A percentile compares a stretch with the other conserved stretches of the same genome.
phyloP scores from a whole-genome alignment of 495 filamentous ascomycete genomes.

The Stereocaulon alpinum region DNA sequence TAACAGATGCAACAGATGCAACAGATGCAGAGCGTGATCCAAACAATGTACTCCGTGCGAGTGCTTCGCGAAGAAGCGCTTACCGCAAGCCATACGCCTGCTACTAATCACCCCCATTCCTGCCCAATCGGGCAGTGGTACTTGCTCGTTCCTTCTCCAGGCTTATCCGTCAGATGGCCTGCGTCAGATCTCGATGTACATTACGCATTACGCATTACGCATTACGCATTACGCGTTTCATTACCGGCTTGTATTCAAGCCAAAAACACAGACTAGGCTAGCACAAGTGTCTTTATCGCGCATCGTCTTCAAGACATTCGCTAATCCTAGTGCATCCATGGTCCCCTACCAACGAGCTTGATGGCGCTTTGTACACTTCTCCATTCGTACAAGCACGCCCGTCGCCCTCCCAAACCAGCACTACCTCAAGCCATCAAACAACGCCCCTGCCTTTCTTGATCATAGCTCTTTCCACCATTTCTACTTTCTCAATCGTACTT shows the following conservation, averaged over 20 bases:
- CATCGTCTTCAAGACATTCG: slow-evolving; percentile 4
- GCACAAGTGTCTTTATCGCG: neutral
- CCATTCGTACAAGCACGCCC: neutral
- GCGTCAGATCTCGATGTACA: slow-evolving; percentile 1
- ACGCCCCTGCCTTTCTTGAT: slow-evolving; percentile 4
- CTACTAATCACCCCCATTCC: neutral
- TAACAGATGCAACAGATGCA: no score
- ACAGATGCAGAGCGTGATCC: neutral
- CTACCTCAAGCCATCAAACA: slow-evolving; percentile 9
- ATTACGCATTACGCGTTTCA: neutral
- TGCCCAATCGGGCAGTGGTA: slow-evolving; percentile 1
- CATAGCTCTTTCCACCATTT: slow-evolving; percentile 4
- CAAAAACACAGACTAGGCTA: neutral
- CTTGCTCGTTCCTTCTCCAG: slow-evolving; percentile 3
- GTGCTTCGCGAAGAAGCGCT: neutral
- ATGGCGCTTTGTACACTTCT: slow-evolving; percentile 1
- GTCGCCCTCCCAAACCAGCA: slow-evolving; percentile 8
- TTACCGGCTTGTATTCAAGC: neutral
- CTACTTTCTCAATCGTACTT: neutral
- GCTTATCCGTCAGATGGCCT: neutral
- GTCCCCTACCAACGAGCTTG: neutral
- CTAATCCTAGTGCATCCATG: neutral
- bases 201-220: neutral
- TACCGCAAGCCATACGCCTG: slow-evolving; percentile 4
- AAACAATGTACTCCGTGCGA: neutral